A percentile compares a stretch with the other conserved stretches of the same genome.
Evolutionary conservation across 805 yeast species (phyloP).

Genomic region (Lipomyces lipofer): DNA sequence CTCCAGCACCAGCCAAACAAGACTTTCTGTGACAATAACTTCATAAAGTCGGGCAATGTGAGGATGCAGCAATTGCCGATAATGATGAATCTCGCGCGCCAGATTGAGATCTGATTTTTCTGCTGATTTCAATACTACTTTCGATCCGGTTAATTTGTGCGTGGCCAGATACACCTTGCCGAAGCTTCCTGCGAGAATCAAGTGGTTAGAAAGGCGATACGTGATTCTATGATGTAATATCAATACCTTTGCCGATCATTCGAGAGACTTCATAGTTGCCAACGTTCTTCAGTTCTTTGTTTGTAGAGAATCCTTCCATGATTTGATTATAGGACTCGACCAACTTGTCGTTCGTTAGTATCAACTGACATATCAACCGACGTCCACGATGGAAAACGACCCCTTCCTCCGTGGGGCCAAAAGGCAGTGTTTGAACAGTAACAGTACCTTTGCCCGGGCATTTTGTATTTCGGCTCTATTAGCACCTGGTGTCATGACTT

Average conservation of each 20-base stretch:
- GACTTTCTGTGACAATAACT: constrained; percentile 73
- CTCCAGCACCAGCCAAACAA: constrained; percentile 85
- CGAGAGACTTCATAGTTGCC: constrained; percentile 76
- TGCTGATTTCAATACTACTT: constrained; percentile 77
- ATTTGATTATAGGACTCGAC: constrained; percentile 67
- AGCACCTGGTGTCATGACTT: constrained; percentile 19
- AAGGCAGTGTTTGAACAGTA: too few relatives aligned
- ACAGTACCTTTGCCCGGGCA: constrained; percentile 45
- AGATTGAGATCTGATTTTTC: constrained; percentile 75
- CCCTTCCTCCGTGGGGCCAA: too few relatives aligned
- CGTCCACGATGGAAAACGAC: too few relatives aligned
- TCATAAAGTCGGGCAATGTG: constrained; percentile 84
- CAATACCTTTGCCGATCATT: constrained; percentile 79
- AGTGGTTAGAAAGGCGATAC: not conserved
- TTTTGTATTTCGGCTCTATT: constrained; percentile 41
- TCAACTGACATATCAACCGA: too few relatives aligned
- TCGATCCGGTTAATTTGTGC: constrained; percentile 71
- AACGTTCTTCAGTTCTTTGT: constrained; percentile 57
- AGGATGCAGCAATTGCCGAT: constrained; percentile 78
- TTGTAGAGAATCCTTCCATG: constrained; percentile 48
- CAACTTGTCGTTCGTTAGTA: too few relatives aligned
- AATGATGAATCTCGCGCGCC: constrained; percentile 87
- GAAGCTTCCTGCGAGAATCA: constrained; percentile 49
- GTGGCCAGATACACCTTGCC: constrained; percentile 87
- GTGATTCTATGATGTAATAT: not conserved